Conservation (phyloP, 306 rosid species). For the Quillaja saponaria region DNA sequence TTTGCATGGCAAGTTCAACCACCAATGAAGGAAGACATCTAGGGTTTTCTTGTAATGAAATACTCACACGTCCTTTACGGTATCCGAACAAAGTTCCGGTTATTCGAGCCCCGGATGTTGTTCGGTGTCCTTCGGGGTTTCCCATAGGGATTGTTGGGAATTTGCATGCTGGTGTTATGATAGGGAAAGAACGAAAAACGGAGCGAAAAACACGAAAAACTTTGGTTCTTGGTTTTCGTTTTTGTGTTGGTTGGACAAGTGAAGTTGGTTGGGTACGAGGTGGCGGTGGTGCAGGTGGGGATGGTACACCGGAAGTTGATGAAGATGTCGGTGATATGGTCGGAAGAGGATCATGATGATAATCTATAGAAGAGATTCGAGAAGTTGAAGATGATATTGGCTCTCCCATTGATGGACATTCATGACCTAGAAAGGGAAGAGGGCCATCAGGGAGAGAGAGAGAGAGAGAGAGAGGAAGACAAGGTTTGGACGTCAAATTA, state of each 20-base stretch:
- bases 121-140: constrained; percentile 8
- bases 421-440: constrained; percentile 33
- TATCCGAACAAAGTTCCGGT: constrained; percentile 70
- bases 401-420: constrained; percentile 61
- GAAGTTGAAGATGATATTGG: too few relatives aligned
- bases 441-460: constrained; percentile 26
- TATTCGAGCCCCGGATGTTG: constrained; percentile 25
- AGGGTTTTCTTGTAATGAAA: constrained; percentile 63
- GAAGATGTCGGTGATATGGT: too few relatives aligned
- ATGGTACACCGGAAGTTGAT: constrained; percentile 16
- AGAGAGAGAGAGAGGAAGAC: constrained; percentile 18
- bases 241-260: constrained; percentile 58
- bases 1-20: constrained; percentile 72
- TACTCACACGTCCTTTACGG: constrained; percentile 68
- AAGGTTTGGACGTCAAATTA: constrained; percentile 11
- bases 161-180: constrained; percentile 61
- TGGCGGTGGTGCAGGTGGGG: constrained; percentile 29
- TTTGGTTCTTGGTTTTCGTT: constrained; percentile 46
- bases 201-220: constrained; percentile 56
- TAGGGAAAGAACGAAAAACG: constrained; percentile 72
- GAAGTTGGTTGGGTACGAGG: constrained; percentile 26
- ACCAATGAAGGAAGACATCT: constrained; percentile 51
- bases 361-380: too few relatives aligned
- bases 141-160: constrained; percentile 46
- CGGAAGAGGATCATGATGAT: too few relatives aligned